Conservation (phyloP, 352 stramenopile species). For the Thraustochytrium striatum region DNA sequence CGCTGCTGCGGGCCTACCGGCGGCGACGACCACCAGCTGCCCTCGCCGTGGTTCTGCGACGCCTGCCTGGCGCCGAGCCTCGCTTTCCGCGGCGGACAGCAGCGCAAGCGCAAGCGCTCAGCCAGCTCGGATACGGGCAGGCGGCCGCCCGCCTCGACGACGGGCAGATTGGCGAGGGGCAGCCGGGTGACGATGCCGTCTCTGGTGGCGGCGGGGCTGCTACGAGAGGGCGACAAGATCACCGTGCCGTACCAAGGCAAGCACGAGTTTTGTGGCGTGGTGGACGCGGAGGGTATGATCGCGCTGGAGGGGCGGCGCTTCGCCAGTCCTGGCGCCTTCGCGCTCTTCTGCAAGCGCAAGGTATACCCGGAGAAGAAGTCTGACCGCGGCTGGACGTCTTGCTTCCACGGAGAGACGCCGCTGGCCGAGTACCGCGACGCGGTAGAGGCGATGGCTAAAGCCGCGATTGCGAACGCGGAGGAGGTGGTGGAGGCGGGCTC, state of each 20-base stretch:
- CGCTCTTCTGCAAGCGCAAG: constrained; percentile 37
- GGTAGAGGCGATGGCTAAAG: not conserved
- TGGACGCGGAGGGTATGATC: constrained; percentile 5
- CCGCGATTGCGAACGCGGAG: not conserved
- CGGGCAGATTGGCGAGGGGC: not conserved
- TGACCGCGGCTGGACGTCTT: constrained; percentile 25
- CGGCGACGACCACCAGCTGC: not conserved
- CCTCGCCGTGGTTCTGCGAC: constrained; percentile 21
- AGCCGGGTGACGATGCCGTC: not conserved
- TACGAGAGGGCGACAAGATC: constrained; percentile 1
- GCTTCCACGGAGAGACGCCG: constrained; percentile 11
- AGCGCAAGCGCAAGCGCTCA: not conserved
- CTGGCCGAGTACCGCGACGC: constrained; percentile 11
- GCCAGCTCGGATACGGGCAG: not conserved
- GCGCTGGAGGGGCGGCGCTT: not conserved
- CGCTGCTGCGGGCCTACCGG: not conserved
- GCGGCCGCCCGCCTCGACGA: not conserved
- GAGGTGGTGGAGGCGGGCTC: not conserved
- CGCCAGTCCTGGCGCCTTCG: not conserved
- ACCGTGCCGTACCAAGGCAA: constrained; percentile 21
- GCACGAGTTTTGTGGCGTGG: constrained; percentile 7
- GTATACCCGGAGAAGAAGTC: constrained; percentile 24
- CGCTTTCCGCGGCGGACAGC: not conserved
- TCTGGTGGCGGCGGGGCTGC: not conserved
- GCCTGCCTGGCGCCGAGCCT: constrained; percentile 11